A percentile compares a stretch with the other conserved stretches of the same genome.
phyloP scores from a whole-genome alignment of 306 rosid species.

The Dryas drummondii region DNA sequence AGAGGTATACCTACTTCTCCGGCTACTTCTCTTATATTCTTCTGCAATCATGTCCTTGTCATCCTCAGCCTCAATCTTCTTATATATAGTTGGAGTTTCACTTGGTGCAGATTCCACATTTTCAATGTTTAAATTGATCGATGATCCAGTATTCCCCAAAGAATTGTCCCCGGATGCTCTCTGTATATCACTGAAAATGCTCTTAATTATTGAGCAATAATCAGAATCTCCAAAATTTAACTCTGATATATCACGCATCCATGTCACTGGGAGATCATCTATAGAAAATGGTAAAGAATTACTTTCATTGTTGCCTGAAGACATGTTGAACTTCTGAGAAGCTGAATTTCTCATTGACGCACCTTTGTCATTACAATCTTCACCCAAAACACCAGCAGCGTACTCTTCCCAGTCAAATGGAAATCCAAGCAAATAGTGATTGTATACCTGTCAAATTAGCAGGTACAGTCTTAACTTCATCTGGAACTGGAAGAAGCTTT shows the following conservation, averaged over 20 bases:
- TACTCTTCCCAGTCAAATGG: slow-evolving; percentile 71
- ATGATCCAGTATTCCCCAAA: slow-evolving; percentile 13
- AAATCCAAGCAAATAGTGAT: slow-evolving; percentile 60
- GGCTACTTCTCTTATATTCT: not conserved
- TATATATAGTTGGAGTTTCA: not conserved
- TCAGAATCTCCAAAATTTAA: slow-evolving; percentile 34
- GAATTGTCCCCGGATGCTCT: slow-evolving; percentile 11
- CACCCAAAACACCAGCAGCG: slow-evolving; percentile 18
- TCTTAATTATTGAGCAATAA: slow-evolving; percentile 17
- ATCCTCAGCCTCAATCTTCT: not conserved
- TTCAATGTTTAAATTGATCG: slow-evolving; percentile 3
- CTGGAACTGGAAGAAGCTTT: not conserved
- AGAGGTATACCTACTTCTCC: not conserved
- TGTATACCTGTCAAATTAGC: slow-evolving; percentile 45
- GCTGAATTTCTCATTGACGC: slow-evolving; percentile 12
- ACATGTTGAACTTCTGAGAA: slow-evolving; percentile 28
- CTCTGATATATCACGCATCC: slow-evolving; percentile 27
- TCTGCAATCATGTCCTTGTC: not conserved
- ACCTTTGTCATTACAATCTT: slow-evolving; percentile 7
- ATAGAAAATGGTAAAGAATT: slow-evolving; percentile 22
- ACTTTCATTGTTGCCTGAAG: slow-evolving; percentile 10
- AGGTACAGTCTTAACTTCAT: not conserved
- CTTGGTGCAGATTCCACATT: slow-evolving; percentile 6
- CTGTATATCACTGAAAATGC: slow-evolving; percentile 16
- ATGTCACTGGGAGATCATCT: slow-evolving; percentile 25